These are phyloP conservation scores for Bombardia bombarda DNA, from an alignment of 495 filamentous ascomycete species.

Conservation along the genomic window DNA sequence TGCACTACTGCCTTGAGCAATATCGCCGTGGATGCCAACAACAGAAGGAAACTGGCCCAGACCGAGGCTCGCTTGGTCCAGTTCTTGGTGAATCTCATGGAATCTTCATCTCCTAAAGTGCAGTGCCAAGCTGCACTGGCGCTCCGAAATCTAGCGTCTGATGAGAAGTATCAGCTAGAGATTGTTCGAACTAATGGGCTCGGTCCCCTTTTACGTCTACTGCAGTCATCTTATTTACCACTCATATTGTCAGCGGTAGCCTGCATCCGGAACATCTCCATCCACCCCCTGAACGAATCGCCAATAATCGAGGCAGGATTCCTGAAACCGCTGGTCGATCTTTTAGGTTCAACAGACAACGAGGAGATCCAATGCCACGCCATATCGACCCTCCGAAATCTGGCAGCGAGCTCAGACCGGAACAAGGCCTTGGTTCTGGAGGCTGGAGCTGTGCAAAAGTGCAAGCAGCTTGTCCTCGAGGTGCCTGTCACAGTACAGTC, in stretches of 20 bases:
- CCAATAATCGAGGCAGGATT: constrained; percentile 98
- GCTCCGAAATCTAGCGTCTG: constrained; percentile 89
- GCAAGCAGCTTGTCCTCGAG: constrained; percentile 90
- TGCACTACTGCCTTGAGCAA: constrained; percentile 98
- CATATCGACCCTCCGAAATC: constrained; percentile 91
- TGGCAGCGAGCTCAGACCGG: constrained; percentile 90
- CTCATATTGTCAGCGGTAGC: constrained; percentile 95
- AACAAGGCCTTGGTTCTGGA: constrained; percentile 96
- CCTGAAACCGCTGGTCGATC: constrained; percentile 82
- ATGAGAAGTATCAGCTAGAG: constrained; percentile 97
- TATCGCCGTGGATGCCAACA: constrained; percentile 88
- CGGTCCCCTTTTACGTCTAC: constrained; percentile 71
- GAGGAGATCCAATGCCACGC: constrained; percentile 99
- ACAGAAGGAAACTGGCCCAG: constrained; percentile 82
- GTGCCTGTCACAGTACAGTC: constrained; percentile 93
- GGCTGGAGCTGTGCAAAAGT: constrained; percentile 95
- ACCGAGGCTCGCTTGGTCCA: constrained; percentile 85
- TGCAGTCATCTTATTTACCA: constrained; percentile 91
- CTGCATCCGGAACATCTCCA: constrained; percentile 97
- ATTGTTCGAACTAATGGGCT: constrained; percentile 87
- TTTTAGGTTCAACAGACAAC: constrained; percentile 91
- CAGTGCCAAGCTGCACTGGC: constrained; percentile 96
- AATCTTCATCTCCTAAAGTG: constrained; percentile 92
- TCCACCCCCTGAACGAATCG: constrained; percentile 98
- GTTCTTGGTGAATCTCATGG: constrained; percentile 91